Base-by-base conservation (phyloP, 768 basidiomycete species). In the Heimioporus sp. region DNA sequence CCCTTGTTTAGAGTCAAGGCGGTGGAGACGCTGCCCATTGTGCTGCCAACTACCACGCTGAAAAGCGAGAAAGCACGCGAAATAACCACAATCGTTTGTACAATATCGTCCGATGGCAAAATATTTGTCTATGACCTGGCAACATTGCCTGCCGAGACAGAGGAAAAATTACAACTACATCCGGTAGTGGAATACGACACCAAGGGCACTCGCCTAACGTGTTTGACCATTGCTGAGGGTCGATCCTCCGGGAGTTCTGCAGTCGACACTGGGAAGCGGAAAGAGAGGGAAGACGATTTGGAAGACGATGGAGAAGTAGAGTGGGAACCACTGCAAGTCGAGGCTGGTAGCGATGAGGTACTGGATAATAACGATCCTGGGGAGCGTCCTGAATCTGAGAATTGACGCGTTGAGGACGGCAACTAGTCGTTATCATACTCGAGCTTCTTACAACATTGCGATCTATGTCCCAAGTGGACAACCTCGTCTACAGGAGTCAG, bases 21-120 rank as follows among this genome's bases (percentile, higher is more conserved):
- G 0, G 71, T 95, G 2, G 82, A 88, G 55, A 84, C 81, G 0
- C 75, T 91, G 32, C 60, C 71, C 7, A 80, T 92, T 51, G 74
- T 81, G 3, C 77, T 85, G 20, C 86, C 84, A 5, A 54, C 65
- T 12, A 52, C 60, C 31, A 5, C 39, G 47, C 35, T 43, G 10
- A 46, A 43, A 45, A 48, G 38, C 46, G 16, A 63, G 16, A 60
- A 58, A 28, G 16, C 46, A 16, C 65, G 66, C 31, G 58, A 56
- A 40, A 74, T 76, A 9, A 89, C 85, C 10, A 89, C 82, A 0
- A 72, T 90, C 20, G 79, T 83, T 4, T 80, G 83, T 56, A 89
- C 92, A 3, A 84, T 82, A 15, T 98, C 94, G 0, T 97, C 96
- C 0, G 97, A 98, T 53, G 97, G 97, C 8, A 82, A 83, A 52